phyloP scores from a whole-genome alignment of 805 yeast species.

The Wickerhamomyces bovis region DNA sequence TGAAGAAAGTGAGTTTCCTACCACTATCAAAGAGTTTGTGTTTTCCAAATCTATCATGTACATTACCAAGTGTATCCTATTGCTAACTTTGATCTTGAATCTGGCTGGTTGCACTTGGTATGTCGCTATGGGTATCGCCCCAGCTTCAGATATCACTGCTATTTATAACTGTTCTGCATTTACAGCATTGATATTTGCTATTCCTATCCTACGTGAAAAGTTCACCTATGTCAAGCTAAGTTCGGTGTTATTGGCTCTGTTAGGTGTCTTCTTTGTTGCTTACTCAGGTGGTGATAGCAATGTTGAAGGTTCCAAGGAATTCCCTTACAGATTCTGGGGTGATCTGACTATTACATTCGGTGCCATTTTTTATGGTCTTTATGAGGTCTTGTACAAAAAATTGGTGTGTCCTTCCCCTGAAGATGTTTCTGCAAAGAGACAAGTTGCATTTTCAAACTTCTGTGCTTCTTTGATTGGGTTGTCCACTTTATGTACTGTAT shows the following conservation, averaged over 20 bases:
- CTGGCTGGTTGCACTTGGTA: conserved; percentile 84
- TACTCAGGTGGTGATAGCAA: conserved; percentile 42
- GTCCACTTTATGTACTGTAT: conserved; percentile 44
- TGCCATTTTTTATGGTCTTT: conserved; percentile 72
- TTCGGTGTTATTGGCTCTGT: conserved; percentile 65
- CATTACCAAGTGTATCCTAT: conserved; percentile 35
- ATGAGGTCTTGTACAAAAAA: conserved; percentile 78
- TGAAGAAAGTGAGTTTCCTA: conserved; percentile 14
- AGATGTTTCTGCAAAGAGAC: conserved; percentile 56
- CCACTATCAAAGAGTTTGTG: conserved; percentile 8
- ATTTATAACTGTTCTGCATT: conserved; percentile 88
- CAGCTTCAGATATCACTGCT: conserved; percentile 84
- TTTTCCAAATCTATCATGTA: conserved; percentile 25
- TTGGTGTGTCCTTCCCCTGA: conserved; percentile 67
- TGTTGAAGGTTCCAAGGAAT: conserved; percentile 22
- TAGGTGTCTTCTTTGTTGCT: conserved; percentile 76
- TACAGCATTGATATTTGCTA: conserved; percentile 79
- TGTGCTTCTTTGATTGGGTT: conserved; percentile 64
- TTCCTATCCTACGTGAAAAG: conserved; percentile 62
- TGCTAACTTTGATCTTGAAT: conserved; percentile 54
- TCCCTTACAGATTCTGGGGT: conserved; percentile 62
- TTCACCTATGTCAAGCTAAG: conserved; percentile 56
- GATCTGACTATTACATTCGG: conserved; percentile 67
- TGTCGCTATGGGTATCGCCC: conserved; percentile 71
- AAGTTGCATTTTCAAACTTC: conserved; percentile 75